These are phyloP conservation scores for Auricularia auricula-judae DNA, from an alignment of 768 basidiomycete genomes.

Conservation along the genomic window DNA sequence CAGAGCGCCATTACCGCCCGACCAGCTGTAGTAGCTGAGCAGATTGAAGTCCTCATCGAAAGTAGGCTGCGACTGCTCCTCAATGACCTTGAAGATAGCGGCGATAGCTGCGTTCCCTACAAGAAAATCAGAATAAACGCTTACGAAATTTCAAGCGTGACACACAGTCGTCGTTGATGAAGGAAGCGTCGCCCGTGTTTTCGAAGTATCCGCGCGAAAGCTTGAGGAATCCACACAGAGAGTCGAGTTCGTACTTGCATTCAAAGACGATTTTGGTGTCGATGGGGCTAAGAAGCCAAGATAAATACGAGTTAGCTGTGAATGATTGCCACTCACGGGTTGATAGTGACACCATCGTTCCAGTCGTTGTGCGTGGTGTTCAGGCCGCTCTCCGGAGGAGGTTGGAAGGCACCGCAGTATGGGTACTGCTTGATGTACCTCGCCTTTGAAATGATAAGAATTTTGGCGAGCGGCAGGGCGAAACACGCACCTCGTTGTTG, in stretches of 20 bases:
- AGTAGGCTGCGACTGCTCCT: slow-evolving; percentile 58
- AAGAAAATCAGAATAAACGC: slow-evolving; percentile 1
- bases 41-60: slow-evolving; percentile 64
- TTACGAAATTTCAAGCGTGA: background rate
- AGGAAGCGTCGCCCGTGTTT: slow-evolving; percentile 58
- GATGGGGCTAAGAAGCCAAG: slow-evolving; percentile 38
- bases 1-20: slow-evolving; percentile 53
- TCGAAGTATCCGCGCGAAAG: slow-evolving; percentile 62
- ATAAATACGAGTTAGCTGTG: background rate
- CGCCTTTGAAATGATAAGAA: slow-evolving; percentile 27
- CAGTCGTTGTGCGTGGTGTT: slow-evolving; percentile 53
- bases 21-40: slow-evolving; percentile 76
- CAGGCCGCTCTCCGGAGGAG: slow-evolving; percentile 64
- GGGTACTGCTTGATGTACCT: slow-evolving; percentile 57
- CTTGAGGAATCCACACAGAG: slow-evolving; percentile 69
- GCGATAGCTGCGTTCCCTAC: slow-evolving; percentile 57
- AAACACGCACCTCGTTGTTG: slow-evolving; percentile 42
- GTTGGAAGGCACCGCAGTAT: slow-evolving; percentile 75
- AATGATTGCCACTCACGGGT: slow-evolving; percentile 41
- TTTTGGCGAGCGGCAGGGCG: background rate
- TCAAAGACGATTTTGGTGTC: slow-evolving; percentile 65
- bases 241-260: slow-evolving; percentile 83
- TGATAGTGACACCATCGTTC: slow-evolving; percentile 59
- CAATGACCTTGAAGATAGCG: slow-evolving; percentile 66
- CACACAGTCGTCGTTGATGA: slow-evolving; percentile 62